These are phyloP conservation scores for Sporothrix luriei DNA, from an alignment of 2,329 filamentous ascomycete genomes.

Conservation along the genomic window DNA sequence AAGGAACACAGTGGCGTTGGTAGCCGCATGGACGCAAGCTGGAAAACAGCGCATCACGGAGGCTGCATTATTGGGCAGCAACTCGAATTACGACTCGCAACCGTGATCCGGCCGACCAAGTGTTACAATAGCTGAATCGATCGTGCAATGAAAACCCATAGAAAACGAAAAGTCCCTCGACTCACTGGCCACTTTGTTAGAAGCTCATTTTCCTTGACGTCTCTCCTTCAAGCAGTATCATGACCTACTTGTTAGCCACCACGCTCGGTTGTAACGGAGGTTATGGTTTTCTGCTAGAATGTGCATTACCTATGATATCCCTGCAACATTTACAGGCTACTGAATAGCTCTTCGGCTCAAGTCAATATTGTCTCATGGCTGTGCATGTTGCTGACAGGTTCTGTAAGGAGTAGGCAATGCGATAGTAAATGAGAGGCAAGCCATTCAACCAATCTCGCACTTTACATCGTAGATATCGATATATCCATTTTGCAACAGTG, in stretches of 20 bases:
- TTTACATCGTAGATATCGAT: neutral
- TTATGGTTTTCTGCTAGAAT: too few species aligned
- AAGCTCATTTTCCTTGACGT: too few species aligned
- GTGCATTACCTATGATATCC: neutral
- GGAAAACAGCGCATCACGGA: neutral
- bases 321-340: neutral
- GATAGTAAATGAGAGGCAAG: neutral
- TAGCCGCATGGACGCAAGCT: constrained; percentile 6
- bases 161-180: neutral
- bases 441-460: neutral
- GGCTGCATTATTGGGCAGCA: neutral
- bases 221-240: too few species aligned
- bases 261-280: too few species aligned
- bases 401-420: neutral
- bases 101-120: too few species aligned
- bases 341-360: neutral
- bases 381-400: neutral
- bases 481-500: too few species aligned
- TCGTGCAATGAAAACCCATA: neutral
- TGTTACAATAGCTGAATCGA: neutral
- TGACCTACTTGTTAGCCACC: neutral
- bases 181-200: neutral
- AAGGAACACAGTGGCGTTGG: neutral
- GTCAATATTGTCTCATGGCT: neutral
- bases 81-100: neutral